A percentile compares a stretch with the other conserved stretches of the same genome.
Conservation (phyloP, 352 stramenopile species). For the Phytophthora agathidicida region DNA sequence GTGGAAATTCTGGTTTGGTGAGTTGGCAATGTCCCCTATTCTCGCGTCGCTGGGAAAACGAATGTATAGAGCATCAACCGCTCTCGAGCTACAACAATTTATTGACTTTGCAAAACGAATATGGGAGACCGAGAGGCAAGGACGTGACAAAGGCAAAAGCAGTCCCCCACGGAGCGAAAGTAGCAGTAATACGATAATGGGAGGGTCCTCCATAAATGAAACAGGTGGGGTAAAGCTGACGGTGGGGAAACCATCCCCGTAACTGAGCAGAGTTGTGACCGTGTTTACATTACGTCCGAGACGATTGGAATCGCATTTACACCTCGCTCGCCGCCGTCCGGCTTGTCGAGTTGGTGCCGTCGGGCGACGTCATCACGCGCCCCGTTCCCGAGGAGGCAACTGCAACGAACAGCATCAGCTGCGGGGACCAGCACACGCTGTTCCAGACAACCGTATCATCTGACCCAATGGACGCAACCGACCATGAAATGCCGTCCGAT, state of each 20-base stretch:
- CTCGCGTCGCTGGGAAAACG: constrained; percentile 21
- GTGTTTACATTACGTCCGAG: constrained; percentile 25
- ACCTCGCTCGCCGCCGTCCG: too few species aligned
- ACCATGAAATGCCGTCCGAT: too few species aligned
- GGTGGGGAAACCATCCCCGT: not conserved
- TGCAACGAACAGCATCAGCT: too few species aligned
- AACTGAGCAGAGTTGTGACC: not conserved
- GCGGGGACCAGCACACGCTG: too few species aligned
- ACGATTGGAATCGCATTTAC: constrained; percentile 57
- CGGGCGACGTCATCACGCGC: too few species aligned
- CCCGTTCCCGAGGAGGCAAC: too few species aligned
- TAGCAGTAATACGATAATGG: constrained; percentile 22
- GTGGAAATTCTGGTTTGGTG: constrained; percentile 68
- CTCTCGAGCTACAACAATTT: constrained; percentile 37
- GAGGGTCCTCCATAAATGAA: constrained; percentile 12
- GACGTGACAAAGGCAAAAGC: constrained; percentile 4
- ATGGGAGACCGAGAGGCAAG: constrained; percentile 6
- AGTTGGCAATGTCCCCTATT: constrained; percentile 47
- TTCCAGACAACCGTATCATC: too few species aligned
- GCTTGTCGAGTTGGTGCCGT: too few species aligned
- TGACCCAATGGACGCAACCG: too few species aligned
- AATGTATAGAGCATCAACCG: not conserved
- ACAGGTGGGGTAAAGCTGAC: constrained; percentile 5
- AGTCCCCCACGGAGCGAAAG: constrained; percentile 10
- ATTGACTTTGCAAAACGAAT: constrained; percentile 28